Evolutionary conservation across 2,329 filamentous ascomycete species (phyloP), one percentile per base, ranked within the genome.

Genomic region (Beauveria bassiana): DNA sequence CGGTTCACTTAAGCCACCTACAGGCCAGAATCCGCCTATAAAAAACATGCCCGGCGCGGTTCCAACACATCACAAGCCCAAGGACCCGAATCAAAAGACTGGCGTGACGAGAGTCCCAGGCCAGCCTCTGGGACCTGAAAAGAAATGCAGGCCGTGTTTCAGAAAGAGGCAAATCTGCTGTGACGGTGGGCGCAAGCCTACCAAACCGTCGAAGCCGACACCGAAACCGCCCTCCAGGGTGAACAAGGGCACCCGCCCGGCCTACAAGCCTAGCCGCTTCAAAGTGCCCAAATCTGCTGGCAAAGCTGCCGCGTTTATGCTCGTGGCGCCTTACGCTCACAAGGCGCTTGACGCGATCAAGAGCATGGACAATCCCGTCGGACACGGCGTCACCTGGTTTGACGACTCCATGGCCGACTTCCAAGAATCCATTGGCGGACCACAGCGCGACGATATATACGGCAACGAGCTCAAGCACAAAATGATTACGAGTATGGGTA

Each of bases 391-490:
- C 20, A 52, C n/a, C 8, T 46, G 45, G 31, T 57, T 61, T 45
- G 60, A 61, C 43, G 24, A 51, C 26, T 20, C 31, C 52, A 58
- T 61, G 43, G 45, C 40, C 3, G n/a, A 26, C 43, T 22, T 61
- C 22, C 60, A 61, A 26, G 52, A 57, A 34, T 18, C 43, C 34
- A 61, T 61, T 16, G 60, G 60, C 28, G 60, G 60, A 4, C 51
- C 51, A 12, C 51, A 54, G 38, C 51, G 51, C 38, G 8, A 43
- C 51, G 51, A 54, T 16, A 54, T 54, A 5, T 54, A 54, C 51
- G 51, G 51, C 38, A 54, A 54, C 51, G 51, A 54, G 51, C 51
- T 54, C 51, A 43, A 54, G 51, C 18, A 54, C 16, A 54, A 54
- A 9, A 43, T 54, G 9, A 43, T 26, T 12, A 54, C 24, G 22